phyloP scores from a whole-genome alignment of 306 rosid genomes.

The Spatholobus suberectus region DNA sequence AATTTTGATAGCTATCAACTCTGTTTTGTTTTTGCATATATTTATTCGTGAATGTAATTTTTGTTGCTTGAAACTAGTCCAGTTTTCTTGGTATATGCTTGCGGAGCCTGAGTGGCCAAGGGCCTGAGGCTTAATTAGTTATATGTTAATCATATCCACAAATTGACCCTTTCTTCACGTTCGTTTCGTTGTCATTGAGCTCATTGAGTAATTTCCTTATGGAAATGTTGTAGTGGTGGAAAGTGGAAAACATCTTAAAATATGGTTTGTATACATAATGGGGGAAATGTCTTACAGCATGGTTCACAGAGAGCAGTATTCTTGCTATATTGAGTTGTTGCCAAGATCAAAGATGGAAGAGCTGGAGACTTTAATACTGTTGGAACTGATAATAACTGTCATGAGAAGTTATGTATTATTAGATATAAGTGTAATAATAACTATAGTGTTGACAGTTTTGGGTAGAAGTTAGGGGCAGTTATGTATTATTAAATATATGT shows the following conservation, averaged over 20 bases:
- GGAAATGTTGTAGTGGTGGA: constrained; percentile 17
- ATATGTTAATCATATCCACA: not conserved
- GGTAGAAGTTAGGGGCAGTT: not conserved
- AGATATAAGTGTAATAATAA: not conserved
- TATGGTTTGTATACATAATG: not conserved
- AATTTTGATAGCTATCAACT: not conserved
- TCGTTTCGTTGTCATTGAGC: not conserved
- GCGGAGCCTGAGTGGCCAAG: not conserved
- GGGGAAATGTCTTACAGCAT: not conserved
- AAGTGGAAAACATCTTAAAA: not conserved
- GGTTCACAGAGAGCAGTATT: not conserved
- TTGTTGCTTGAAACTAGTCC: not conserved
- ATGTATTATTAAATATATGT: not conserved
- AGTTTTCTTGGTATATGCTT: constrained; percentile 5
- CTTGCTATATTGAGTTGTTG: constrained; percentile 17
- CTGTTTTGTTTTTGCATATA: not conserved
- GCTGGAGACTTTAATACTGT: not conserved
- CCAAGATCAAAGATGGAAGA: not conserved
- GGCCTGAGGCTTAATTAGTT: too few species aligned
- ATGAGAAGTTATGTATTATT: not conserved
- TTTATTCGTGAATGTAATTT: not conserved
- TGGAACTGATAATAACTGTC: not conserved
- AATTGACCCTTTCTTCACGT: not conserved
- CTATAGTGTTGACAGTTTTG: not conserved
- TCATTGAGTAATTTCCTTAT: constrained; percentile 21